Conservation (phyloP, 2,329 filamentous ascomycete species). For the Colletotrichum destructivum region DNA sequence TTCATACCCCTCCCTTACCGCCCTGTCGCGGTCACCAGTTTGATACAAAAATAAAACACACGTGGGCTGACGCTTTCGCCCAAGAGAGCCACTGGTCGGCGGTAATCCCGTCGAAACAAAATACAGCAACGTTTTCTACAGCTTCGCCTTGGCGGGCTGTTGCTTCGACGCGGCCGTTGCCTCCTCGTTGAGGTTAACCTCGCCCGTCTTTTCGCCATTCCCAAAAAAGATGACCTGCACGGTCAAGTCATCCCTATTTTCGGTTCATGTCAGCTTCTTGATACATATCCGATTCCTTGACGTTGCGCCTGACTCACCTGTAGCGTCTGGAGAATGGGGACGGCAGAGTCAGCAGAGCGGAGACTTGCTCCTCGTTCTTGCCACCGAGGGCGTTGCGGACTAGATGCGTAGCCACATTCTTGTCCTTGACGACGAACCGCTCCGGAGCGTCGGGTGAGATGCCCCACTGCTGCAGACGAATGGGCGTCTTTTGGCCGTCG, state of each 20-base stretch:
- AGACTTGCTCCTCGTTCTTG: conserved; percentile 93
- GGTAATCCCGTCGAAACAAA: neutral
- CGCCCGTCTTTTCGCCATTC: conserved; percentile 81
- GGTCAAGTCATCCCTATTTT: conserved; percentile 87
- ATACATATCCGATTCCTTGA: neutral
- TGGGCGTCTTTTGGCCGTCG: conserved; percentile 87
- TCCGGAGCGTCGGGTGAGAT: conserved; percentile 80
- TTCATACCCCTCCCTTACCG: neutral
- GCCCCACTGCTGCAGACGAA: conserved; percentile 93
- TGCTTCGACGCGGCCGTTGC: conserved; percentile 74
- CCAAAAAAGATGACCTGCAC: conserved; percentile 99
- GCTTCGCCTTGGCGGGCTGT: conserved; percentile 55
- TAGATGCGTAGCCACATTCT: conserved; percentile 95
- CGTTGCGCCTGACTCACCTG: conserved; percentile 67
- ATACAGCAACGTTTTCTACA: conserved; percentile 47
- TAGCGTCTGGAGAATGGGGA: conserved; percentile 93
- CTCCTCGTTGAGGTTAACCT: conserved; percentile 87
- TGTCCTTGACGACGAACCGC: conserved; percentile 94
- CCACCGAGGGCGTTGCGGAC: conserved; percentile 96
- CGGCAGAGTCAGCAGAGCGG: conserved; percentile 90
- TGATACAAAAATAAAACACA: conserved; percentile 12
- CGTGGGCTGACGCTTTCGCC: neutral
- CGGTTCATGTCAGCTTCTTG: conserved; percentile 15
- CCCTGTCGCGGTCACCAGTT: neutral
- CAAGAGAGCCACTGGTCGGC: neutral